Base-by-base conservation (phyloP, 1,139 yeast genomes). In the Taiozyma sp. region DNA sequence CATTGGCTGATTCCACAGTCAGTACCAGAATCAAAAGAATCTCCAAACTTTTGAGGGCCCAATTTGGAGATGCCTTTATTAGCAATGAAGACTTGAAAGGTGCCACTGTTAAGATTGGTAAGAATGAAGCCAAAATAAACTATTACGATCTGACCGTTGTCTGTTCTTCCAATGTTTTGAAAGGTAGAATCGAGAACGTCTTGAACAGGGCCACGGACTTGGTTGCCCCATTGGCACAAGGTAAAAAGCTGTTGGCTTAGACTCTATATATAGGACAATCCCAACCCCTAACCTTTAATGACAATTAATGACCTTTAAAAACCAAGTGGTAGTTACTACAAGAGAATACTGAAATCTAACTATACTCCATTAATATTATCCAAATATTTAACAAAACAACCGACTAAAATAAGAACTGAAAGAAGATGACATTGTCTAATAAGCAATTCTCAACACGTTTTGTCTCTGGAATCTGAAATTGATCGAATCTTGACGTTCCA, bases 401-500 rank as follows among this genome's bases (percentile, higher is more conserved):
- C 23, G 34, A 24, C n/a, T 12, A 4, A 16, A 8, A 44, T 12
- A 34, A 45, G 44, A 24, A 14, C 23, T 22, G 30, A 14, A n/a
- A 22, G n/a, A 28, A 28, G 13, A 28, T 10, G 30, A 28, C 30
- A 8, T 9, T 8, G 12, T 28, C 61, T 69, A 87, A 43, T 84
- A 89, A 51, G 96, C 95, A 46, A 84, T 77, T 64, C 99, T 81
- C 65, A 88, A 83, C 43, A 93, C 80, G 61, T 87, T 87, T 61
- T 89, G 89, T 50, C 97, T 81, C 70, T 92, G 97, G 65, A 88
- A 91, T 64, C 97, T 79, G 68, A 91, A 83, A 61, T 89, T 88
- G 46, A 93, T 84, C 22, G 87, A 85, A 55, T 91, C 98, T 57
- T 90, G 88, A 54, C 95, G 79, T 67, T 91, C 97, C 69, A 93